phyloP scores from a whole-genome alignment of 2,329 filamentous ascomycete genomes.

The Xylariaceae sp. region DNA sequence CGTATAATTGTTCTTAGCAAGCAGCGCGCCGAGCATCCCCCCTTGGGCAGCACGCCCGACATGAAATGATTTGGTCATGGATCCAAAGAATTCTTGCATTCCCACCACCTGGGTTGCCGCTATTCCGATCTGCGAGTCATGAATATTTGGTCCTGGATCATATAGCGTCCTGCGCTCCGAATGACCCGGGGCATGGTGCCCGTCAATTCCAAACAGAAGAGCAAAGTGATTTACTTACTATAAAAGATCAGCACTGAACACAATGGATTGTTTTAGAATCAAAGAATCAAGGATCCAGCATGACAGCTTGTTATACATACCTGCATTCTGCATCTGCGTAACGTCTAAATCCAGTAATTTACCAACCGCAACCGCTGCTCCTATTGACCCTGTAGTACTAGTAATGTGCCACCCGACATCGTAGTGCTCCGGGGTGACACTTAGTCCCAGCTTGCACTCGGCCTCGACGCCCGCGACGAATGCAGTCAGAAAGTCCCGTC shows the following conservation, averaged over 20 bases:
- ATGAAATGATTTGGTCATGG: conserved; percentile 62
- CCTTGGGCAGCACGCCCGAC: conserved; percentile 58
- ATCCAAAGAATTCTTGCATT: conserved; percentile 60
- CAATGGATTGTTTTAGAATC: too few species aligned
- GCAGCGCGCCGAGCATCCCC: conserved; percentile 49
- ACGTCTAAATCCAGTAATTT: conserved; percentile 51
- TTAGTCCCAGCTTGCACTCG: conserved; percentile 57
- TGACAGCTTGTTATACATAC: too few species aligned
- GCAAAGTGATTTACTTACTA: too few species aligned
- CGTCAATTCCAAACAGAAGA: too few species aligned
- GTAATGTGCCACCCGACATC: conserved; percentile 64
- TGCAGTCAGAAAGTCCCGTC: conserved; percentile 56
- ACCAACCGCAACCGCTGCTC: conserved; percentile 57
- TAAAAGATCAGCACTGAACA: too few species aligned
- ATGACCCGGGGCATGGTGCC: too few species aligned
- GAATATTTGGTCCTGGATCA: too few species aligned
- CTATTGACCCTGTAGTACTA: conserved; percentile 56
- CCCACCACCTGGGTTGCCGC: conserved; percentile 60
- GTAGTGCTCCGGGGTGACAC: conserved; percentile 60
- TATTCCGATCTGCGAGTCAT: too few species aligned
- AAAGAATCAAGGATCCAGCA: too few species aligned
- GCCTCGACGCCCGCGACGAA: conserved; percentile 58
- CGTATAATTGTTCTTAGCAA: conserved; percentile 55
- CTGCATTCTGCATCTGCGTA: conserved; percentile 52
- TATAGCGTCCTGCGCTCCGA: too few species aligned